Evolutionary conservation across 768 basidiomycete genomes (phyloP), one percentile per base, ranked within the genome.

Genomic region (Trichaptum fuscoviolaceum): DNA sequence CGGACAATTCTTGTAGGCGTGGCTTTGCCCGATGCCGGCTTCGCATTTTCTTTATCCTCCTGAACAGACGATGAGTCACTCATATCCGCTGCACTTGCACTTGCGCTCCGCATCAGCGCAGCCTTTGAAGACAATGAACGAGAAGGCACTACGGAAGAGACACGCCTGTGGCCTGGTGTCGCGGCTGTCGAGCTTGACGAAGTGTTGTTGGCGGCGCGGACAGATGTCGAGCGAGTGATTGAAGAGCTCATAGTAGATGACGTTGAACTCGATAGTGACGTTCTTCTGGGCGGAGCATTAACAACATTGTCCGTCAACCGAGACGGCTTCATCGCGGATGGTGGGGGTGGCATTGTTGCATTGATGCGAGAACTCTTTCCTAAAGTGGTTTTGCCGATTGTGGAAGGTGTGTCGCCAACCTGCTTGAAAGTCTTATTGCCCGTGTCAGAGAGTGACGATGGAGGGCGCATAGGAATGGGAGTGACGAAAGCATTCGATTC

Each of bases 401-500:
- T 67, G 1, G 35, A 30, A 7, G 65, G 67, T 8, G 67, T 66
- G n/a, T 65, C 64, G 12, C 59, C 17, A n/a, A 34, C 65, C n/a
- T 57, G 57, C 15, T 23, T 63, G 15, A 64, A 25, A 9, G 64
- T 61, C 18, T 80, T 79, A 59, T 78, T 81, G 59, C 81, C 81
- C 15, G 79, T 73, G 66, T 87, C 84, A 10, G 87, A 87, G 34
- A 84, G 73, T 0, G 79, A 81, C 4, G 88, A 89, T 0, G 86
- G 76, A 0, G 88, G 88, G 24, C 88, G 82, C 7, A 71, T 66
- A 20, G 80, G 75, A 9, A 80, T 65, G 9, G 87, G 86, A 0
- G 87, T 87, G 9, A 74, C 81, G 75, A 87, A 84, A n/a, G 84
- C 74, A 6, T 83, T 78, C 3, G 87, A 87, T 66, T 87, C 85